Evolutionary conservation across 2,329 filamentous ascomycete species (phyloP), one percentile per base, ranked within the genome.

Genomic region (Cladosporium sphaerospermum): DNA sequence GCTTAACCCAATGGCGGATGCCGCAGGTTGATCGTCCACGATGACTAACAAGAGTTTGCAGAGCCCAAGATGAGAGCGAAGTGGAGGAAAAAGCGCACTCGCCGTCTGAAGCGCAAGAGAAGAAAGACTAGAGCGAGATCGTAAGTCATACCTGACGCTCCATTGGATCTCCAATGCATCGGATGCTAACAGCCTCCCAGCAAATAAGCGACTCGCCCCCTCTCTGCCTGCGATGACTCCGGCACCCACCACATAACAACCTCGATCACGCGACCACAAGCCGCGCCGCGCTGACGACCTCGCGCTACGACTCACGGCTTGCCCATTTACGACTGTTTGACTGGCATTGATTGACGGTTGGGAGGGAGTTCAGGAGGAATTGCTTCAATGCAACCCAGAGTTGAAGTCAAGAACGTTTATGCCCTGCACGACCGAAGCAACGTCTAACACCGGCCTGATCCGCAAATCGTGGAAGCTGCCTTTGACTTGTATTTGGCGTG

Each of bases 1-100:
- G 48, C 40, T 51, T 18, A 40, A 5, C 39, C 39, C 40, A 31
- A 44, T 44, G 48, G 40, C 48, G 5, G 9, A 11, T n/a, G 44
- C 34, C n/a, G 19, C 42, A 14, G 9, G 9, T 28, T 19, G 6
- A 23, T 42, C 36, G 31, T 11, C 1, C 33, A 9, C 18, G 42
- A 18, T 44, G 19, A 18, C 43, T 47, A 34, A 53, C 31, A 46
- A 36, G 5, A 11, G 7, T 14, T 16, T 58, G 39, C 60, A 55
- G 55, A 61, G 59, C 59, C 62, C 61, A 60, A 75, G 75, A 85
- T 86, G 83, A 86, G 92, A 93, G 91, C 90, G 75, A 97, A 97
- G 84, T 97, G 93, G 93, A 93, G 92, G 84, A 99, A 99, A 88
- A 99, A 99, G 92, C 85, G 93, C 77, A 91, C 96, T 80, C 84